Evolutionary conservation across 495 filamentous ascomycete species (phyloP), one percentile per base, ranked within the genome.

Genomic region (Podospora anserina): DNA sequence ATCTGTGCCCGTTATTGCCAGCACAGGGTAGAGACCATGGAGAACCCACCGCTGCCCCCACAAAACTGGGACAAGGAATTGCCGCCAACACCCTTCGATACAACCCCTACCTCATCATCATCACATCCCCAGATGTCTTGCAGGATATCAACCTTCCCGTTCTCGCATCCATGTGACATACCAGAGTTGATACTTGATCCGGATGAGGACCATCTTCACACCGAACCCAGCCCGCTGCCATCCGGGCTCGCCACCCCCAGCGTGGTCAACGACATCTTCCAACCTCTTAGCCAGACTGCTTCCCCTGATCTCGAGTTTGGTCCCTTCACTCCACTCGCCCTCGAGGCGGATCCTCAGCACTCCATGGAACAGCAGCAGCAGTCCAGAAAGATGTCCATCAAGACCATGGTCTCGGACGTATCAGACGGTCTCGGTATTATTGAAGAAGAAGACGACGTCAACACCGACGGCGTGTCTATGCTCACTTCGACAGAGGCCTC

Each of bases 151-250:
- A 60, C 53, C 6, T 66, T 68, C 20, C 70, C 70, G 20, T 71
- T 64, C 32, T 18, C 53, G 13, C 70, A 71, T 4, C 70, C 70
- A 32, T 66, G 63, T 61, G 70, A 71, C 6, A 53, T 71, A 15
- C 70, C 69, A 57, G 70, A 69, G 60, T 54, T 72, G 65, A 62
- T 74, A 56, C 60, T 59, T 5, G 72, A 71, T 56, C 61, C 61
- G 4, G 61, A 70, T 1, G 69, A 71, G 2, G 67, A 66, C 55
- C 55, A 15, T n/a, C 59, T 32, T 9, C 34, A 32, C 11, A n/a
- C 4, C 20, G 44, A n/a, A 9, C 26, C 66, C 23, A 65, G 62
- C 23, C 66, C 72, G 19, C 28, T 60, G 20, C 7, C 59, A 2
- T 64, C 69, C 2, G 66, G 32, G 6, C 67, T 63, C 3, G 64